Base-by-base conservation (phyloP, 306 rosid species). In the Prinsepia uniflora region DNA sequence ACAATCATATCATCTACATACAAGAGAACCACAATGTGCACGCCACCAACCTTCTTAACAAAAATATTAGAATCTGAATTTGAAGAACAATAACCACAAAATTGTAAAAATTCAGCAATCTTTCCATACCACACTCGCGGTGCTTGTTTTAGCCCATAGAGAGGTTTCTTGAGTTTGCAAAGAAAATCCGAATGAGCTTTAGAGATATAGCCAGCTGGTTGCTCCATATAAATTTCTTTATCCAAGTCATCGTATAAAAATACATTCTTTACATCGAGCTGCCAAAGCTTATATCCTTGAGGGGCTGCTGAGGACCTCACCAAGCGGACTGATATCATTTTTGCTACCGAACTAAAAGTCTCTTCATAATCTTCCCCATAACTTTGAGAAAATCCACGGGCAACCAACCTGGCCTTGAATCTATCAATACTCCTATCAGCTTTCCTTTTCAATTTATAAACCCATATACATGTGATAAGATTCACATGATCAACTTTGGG, bases 321-420 rank as follows among this genome's bases (percentile, higher is more conserved):
- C 10, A 45, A 8, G 24, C 54, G 10, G 4, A 74, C 4, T 40
- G 42, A 62, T 15, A 18, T 15, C 7, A 63, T 63, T 41, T 54
- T 73, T 15, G 63, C 71, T 8, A 73, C 78, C 2, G 45, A 65
- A n/a, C 54, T 64, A 9, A 73, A 65, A 6, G 17, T 50, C 17
- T 65, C 71, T 11, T 65, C 46, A 15, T 53, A 63, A 20, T 64
- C 50, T 20, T 22, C 6, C 7, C 67, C 59, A 71, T 60, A 61
- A 2, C 3, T 30, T 62, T 59, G 69, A 15, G 62, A 48, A 36
- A 63, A 72, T 3, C 20, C 50, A 14, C 19, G 46, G 6, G 59
- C 57, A 4, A 63, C 30, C 30, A 24, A 15, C 2, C 68, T 43
- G 19, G 67, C 75, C 46, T 72, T 58, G 15, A 3, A 47, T 5